These are phyloP conservation scores for Boletus subparvulus DNA, from an alignment of 768 basidiomycete genomes.

Conservation along the genomic window DNA sequence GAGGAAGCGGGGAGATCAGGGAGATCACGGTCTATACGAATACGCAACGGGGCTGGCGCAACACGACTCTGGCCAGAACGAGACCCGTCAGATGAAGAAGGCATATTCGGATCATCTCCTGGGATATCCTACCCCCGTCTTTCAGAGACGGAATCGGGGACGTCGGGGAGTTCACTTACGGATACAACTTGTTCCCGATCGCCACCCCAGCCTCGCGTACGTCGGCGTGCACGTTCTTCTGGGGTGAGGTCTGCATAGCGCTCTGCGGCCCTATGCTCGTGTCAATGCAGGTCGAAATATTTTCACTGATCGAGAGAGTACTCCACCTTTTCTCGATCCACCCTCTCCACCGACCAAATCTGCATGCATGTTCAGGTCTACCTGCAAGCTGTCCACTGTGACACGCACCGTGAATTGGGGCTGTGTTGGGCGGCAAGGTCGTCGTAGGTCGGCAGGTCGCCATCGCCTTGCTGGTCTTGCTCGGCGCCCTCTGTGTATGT, in stretches of 20 bases:
- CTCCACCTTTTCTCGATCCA: constrained; percentile 86
- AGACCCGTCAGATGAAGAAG: constrained; percentile 3
- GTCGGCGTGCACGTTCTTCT: constrained; percentile 55
- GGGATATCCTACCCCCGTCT: constrained; percentile 13
- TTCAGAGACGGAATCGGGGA: constrained; percentile 5
- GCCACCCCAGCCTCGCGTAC: constrained; percentile 71
- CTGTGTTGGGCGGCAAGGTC: constrained; percentile 75
- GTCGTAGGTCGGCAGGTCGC: constrained; percentile 75
- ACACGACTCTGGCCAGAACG: constrained; percentile 10
- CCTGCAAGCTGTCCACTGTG: constrained; percentile 1
- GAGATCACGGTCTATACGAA: constrained; percentile 45
- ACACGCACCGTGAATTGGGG: constrained; percentile 73
- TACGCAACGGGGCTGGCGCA: constrained; percentile 34
- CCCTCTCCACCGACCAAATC: constrained; percentile 82
- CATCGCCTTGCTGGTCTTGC: constrained; percentile 43
- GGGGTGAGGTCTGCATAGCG: constrained; percentile 66
- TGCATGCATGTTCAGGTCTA: constrained; percentile 29
- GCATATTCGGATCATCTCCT: constrained; percentile 6
- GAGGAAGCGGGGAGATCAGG: constrained; percentile 20
- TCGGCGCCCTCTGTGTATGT: constrained; percentile 35
- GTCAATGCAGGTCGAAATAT: neutral
- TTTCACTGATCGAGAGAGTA: neutral
- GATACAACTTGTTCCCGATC: constrained; percentile 23
- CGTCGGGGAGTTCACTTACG: constrained; percentile 12
- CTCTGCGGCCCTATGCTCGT: constrained; percentile 68